These are phyloP conservation scores for Schizopora paradoxa DNA, from an alignment of 1,284 basidiomycete genomes.

Conservation along the genomic window DNA sequence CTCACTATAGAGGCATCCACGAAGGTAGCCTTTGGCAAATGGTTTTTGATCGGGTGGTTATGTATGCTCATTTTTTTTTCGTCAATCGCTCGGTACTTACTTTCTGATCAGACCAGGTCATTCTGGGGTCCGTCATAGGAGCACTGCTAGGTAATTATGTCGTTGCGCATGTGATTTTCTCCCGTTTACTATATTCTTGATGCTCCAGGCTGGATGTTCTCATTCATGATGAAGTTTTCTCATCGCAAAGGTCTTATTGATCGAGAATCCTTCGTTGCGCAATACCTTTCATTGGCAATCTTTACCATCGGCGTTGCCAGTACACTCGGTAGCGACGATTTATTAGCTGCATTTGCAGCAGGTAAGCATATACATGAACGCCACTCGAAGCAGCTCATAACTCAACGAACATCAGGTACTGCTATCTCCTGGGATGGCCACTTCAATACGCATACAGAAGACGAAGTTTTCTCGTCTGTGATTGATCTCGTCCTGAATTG, in stretches of 20 bases:
- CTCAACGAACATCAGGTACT: conserved; percentile 43
- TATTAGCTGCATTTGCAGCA: conserved; percentile 89
- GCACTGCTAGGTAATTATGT: conserved; percentile 55
- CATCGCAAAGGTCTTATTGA: conserved; percentile 78
- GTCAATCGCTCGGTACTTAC: background rate
- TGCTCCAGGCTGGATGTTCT: conserved; percentile 57
- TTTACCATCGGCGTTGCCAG: conserved; percentile 77
- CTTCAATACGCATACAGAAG: conserved; percentile 82
- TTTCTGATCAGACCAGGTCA: conserved; percentile 66
- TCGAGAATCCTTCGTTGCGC: conserved; percentile 87
- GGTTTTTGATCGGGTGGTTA: conserved; percentile 80
- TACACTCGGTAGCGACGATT: conserved; percentile 79
- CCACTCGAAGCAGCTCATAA: background rate
- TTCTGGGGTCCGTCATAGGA: conserved; percentile 77
- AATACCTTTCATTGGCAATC: conserved; percentile 80
- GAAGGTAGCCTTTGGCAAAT: conserved; percentile 62
- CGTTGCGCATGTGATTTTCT: background rate
- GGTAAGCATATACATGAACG: conserved; percentile 37
- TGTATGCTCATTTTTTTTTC: conserved; percentile 39
- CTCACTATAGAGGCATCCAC: conserved; percentile 68
- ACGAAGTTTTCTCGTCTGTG: conserved; percentile 83
- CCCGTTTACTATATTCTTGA: conserved; percentile 4
- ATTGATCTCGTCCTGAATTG: conserved; percentile 85
- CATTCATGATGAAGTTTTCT: conserved; percentile 78
- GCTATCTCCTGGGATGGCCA: conserved; percentile 95